Base-by-base conservation (phyloP, 345 rosid genomes). In the Sonneratia caseolaris region DNA sequence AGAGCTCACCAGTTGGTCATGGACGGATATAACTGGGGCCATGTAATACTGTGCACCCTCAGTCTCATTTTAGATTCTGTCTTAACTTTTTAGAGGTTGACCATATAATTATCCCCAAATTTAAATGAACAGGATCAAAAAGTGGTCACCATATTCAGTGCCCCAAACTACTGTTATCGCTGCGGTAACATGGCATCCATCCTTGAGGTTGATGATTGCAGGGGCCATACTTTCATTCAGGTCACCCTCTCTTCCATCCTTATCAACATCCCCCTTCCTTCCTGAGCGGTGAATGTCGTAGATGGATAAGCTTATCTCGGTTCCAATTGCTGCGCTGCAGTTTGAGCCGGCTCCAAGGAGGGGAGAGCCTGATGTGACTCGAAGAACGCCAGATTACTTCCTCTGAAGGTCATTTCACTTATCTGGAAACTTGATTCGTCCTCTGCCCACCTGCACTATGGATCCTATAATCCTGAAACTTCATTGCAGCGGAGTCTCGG, bases 131-230 rank as follows among this genome's bases (percentile, higher is more conserved):
- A 95, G 99, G 97, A 95, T 70, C 97, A 92, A 89, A 95, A 95
- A 82, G 99, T 92, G 81, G 99, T 95, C 43, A 95, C 96, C 13
- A 90, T 95, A 73, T 95, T 95, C 77, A 95, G 97, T 80, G 97
- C 97, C 24, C 99, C 99, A 62, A 95, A 95, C 78, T 92, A 92
- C 75, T 95, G 97, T 81, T 95, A 95, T 72, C 99, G 97, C 62
- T 95, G 99, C 79, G 99, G 99, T 72, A 95, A 95, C 88, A 95
- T 92, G 99, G 99, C 99, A 71, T 95, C 97, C 8, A 92, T 95
- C 75, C 81, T 95, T 80, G 99, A 95, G 84, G 97, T 95, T 36
- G 99, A 95, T 68, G 97, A 90, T 82, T 90, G 88, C 96, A 84
- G 82, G 77, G 84, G 82, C 75, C 97, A 89, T 80, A 85, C 93